phyloP scores from a whole-genome alignment of 805 yeast species.

The Yamadazyma tumulicola region DNA sequence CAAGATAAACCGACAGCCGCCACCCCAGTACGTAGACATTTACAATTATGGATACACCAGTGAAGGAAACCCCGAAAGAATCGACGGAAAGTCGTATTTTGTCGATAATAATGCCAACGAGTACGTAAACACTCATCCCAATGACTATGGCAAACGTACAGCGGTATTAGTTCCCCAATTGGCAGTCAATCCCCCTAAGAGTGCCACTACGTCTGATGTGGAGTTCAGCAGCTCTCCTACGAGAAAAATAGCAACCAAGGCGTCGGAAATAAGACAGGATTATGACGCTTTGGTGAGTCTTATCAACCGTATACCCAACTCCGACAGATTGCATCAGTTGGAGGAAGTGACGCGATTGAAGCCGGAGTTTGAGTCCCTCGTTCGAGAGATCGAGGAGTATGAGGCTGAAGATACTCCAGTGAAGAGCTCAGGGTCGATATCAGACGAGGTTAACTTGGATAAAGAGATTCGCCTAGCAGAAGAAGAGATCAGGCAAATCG shows the following conservation, averaged over 20 bases:
- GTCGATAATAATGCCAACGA: constrained; percentile 31
- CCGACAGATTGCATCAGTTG: constrained; percentile 19
- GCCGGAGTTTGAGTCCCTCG: constrained; percentile 33
- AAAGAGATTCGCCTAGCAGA: constrained; percentile 45
- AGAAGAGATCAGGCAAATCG: constrained; percentile 41
- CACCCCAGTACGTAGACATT: constrained; percentile 2
- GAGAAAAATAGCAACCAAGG: constrained; percentile 2
- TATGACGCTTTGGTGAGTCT: constrained; percentile 8
- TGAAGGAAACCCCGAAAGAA: constrained; percentile 35
- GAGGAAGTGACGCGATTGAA: constrained; percentile 34
- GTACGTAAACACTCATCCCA: constrained; percentile 9
- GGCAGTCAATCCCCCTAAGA: constrained; percentile 3
- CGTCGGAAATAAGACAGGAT: constrained; percentile 6
- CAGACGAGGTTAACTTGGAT: constrained; percentile 25
- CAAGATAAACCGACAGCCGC: constrained; percentile 24
- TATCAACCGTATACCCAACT: constrained; percentile 12
- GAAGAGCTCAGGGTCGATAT: no score
- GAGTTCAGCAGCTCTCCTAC: constrained; percentile 12
- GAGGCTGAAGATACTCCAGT: no score
- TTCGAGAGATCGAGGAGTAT: constrained; percentile 40
- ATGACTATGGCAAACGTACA: constrained; percentile 19
- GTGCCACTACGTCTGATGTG: constrained; percentile 1
- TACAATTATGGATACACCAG: not conserved
- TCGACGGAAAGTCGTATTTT: constrained; percentile 45
- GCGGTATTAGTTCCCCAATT: constrained; percentile 28